phyloP scores from a whole-genome alignment of 148 eudicot species.

The Dianthus caryophyllus region DNA sequence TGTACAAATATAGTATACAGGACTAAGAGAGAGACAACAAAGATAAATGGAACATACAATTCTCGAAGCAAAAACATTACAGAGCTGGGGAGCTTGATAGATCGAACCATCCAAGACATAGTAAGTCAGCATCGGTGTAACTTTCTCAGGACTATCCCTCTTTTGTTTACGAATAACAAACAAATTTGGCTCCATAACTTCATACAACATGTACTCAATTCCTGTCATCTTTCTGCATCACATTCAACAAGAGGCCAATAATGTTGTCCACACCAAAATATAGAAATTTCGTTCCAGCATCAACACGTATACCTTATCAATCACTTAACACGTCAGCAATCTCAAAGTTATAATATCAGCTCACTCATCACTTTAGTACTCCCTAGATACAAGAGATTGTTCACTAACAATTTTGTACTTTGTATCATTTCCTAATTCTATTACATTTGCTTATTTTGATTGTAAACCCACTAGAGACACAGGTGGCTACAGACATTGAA shows the following conservation, averaged over 20 bases:
- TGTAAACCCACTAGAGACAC: too few species aligned
- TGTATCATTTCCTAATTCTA: neutral
- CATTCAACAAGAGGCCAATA: neutral
- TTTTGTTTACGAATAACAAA: constrained; percentile 88
- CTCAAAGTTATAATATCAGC: neutral
- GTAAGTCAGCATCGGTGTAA: constrained; percentile 83
- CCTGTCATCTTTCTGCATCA: constrained; percentile 83
- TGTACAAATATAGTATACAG: neutral
- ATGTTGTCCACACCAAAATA: neutral
- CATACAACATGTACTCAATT: constrained; percentile 62
- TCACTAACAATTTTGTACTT: neutral
- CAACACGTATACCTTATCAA: neutral
- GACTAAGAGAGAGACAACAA: neutral
- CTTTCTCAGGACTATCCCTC: constrained; percentile 93
- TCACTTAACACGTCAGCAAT: neutral
- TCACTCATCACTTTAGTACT: neutral
- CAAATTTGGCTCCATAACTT: constrained; percentile 83
- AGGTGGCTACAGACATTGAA: too few species aligned
- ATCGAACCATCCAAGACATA: constrained; percentile 91
- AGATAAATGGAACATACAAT: constrained; percentile 43
- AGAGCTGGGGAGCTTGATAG: constrained; percentile 97
- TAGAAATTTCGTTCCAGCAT: neutral
- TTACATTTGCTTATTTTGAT: neutral
- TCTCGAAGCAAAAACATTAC: constrained; percentile 80
- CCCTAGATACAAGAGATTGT: neutral